A percentile compares a stretch with the other conserved stretches of the same genome.
These are phyloP conservation scores for Pilatotrama ljubarskyi DNA, from an alignment of 768 basidiomycete species.

Conservation along the genomic window DNA sequence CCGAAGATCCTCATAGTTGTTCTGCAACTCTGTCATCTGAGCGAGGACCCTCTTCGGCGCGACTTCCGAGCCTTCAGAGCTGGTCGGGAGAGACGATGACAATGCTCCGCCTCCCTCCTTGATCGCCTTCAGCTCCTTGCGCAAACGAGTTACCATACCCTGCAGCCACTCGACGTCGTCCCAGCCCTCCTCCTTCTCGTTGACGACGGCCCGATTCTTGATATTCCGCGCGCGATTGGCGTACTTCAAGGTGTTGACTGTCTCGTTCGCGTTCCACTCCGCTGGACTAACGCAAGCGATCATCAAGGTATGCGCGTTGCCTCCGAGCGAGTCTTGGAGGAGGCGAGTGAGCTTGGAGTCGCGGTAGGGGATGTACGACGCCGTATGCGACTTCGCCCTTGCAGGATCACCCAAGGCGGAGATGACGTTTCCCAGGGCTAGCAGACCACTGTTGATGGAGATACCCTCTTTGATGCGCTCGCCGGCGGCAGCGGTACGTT, in stretches of 20 bases:
- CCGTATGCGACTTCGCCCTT: conserved; percentile 78
- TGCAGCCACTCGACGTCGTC: conserved; percentile 98
- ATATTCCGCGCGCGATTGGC: conserved; percentile 97
- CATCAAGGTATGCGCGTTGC: conserved; percentile 98
- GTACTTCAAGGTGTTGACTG: conserved; percentile 93
- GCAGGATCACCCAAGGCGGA: conserved; percentile 95
- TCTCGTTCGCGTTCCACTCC: conserved; percentile 94
- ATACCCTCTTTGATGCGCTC: conserved; percentile 99
- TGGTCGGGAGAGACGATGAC: conserved; percentile 17
- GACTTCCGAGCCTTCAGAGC: conserved; percentile 48
- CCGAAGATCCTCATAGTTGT: conserved; percentile 81
- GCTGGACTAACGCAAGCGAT: conserved; percentile 97
- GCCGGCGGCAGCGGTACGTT: conserved; percentile 93
- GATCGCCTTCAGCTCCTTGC: conserved; percentile 81
- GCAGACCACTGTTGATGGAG: conserved; percentile 94
- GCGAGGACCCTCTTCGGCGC: conserved; percentile 75
- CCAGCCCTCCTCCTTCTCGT: conserved; percentile 97
- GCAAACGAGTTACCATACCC: conserved; percentile 75
- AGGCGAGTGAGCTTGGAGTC: conserved; percentile 97
- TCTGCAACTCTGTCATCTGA: conserved; percentile 82
- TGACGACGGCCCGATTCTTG: conserved; percentile 90
- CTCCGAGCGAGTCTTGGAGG: conserved; percentile 94
- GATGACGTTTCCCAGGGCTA: conserved; percentile 97
- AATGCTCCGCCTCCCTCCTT: conserved; percentile 60
- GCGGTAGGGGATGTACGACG: conserved; percentile 93